Evolutionary conservation across 164 flowering plant genomes (phyloP).

Genomic region (Taxillus chinensis): DNA sequence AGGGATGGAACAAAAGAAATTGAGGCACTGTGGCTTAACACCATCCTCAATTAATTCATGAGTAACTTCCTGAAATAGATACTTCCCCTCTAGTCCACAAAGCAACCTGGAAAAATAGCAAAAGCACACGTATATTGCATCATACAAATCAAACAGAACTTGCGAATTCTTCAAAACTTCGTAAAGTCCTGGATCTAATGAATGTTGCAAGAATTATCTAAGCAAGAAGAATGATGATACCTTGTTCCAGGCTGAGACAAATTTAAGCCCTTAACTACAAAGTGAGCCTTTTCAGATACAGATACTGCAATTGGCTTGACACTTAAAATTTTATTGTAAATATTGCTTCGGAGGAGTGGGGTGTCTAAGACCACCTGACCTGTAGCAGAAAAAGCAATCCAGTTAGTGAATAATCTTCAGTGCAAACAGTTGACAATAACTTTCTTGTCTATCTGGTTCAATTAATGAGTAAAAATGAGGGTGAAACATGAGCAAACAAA

Average conservation of each 20-base stretch:
- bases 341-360: conserved; percentile 22
- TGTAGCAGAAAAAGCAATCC: conserved; percentile 16
- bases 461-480: neutral
- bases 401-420: neutral
- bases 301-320: conserved; percentile 49
- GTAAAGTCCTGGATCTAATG: no score
- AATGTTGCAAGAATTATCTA: neutral
- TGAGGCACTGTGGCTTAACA: conserved; percentile 17
- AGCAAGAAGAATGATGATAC: conserved; percentile 14
- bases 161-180: neutral
- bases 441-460: no score
- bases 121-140: no score
- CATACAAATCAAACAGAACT: neutral
- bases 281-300: conserved; percentile 27
- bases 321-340: conserved; percentile 25
- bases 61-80: conserved; percentile 22
- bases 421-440: neutral
- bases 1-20: conserved; percentile 33
- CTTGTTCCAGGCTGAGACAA: conserved; percentile 31
- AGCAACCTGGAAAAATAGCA: conserved; percentile 27
- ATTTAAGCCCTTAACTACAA: conserved; percentile 39
- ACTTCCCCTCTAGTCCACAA: conserved; percentile 46
- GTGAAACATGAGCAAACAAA: conserved; percentile 9
- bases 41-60: conserved; percentile 13
- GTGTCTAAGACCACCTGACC: conserved; percentile 47